These are phyloP conservation scores for Penicillium maclennaniae DNA, from an alignment of 495 filamentous ascomycete species.

Conservation along the genomic window DNA sequence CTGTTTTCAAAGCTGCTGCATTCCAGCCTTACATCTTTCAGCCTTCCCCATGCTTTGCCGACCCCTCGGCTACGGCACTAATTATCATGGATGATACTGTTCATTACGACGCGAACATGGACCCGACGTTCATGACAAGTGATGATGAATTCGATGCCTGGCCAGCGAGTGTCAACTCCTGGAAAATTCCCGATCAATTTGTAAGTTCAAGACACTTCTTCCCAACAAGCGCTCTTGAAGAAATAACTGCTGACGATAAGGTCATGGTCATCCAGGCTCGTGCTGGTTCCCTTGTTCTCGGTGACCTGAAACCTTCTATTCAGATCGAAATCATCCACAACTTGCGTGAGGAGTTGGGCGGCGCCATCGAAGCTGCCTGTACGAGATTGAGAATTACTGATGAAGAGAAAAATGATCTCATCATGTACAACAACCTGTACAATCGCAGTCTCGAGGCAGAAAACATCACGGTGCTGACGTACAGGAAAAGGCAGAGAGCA, in stretches of 20 bases:
- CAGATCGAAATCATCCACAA: conserved; percentile 37
- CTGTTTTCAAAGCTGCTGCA: not conserved
- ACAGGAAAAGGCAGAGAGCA: no score
- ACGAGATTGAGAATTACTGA: no score
- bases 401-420: no score
- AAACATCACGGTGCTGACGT: no score
- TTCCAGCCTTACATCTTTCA: no score
- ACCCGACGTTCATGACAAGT: not conserved
- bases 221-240: not conserved
- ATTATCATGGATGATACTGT: no score
- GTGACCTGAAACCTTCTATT: conserved; percentile 29
- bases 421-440: no score
- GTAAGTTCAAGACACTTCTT: not conserved
- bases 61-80: no score
- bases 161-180: not conserved
- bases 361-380: not conserved
- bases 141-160: not conserved
- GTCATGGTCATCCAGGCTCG: not conserved
- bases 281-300: conserved; percentile 26
- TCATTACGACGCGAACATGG: not conserved
- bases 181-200: not conserved
- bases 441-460: no score
- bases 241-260: not conserved
- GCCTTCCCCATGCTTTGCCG: no score
- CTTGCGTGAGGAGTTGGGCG: conserved; percentile 5